These are phyloP conservation scores for Venturia asperata DNA, from an alignment of 2,329 filamentous ascomycete species.

Conservation along the genomic window DNA sequence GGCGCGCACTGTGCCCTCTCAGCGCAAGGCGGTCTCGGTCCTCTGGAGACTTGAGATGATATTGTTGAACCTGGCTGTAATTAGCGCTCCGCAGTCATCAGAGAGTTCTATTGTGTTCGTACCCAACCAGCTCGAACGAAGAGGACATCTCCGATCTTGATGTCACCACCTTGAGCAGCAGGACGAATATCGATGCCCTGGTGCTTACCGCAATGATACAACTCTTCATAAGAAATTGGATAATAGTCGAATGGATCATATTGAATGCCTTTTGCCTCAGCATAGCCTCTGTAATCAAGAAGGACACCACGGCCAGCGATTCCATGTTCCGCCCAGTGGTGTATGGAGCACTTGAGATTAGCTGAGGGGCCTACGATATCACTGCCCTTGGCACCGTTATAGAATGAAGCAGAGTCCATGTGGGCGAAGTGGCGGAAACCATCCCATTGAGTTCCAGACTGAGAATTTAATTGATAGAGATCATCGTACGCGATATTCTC, in stretches of 20 bases:
- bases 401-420: constrained; percentile 33
- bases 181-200: constrained; percentile 57
- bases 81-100: not conserved
- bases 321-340: constrained; percentile 40
- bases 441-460: constrained; percentile 41
- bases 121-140: constrained; percentile 55
- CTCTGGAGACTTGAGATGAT: constrained; percentile 40
- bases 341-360: constrained; percentile 40
- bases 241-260: constrained; percentile 38
- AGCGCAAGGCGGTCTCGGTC: constrained; percentile 32
- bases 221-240: constrained; percentile 38
- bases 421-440: constrained; percentile 41
- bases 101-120: not conserved
- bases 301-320: constrained; percentile 40
- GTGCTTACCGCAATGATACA: constrained; percentile 51
- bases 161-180: constrained; percentile 46
- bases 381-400: constrained; percentile 37
- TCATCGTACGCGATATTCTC: constrained; percentile 38
- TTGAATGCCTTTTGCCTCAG: constrained; percentile 35
- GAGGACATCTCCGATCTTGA: constrained; percentile 57
- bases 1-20: constrained; percentile 40
- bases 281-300: constrained; percentile 39
- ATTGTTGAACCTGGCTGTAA: constrained; percentile 43
- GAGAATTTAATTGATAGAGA: constrained; percentile 38
- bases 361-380: constrained; percentile 36